These are phyloP conservation scores for Eucalyptus sp. DNA, from an alignment of 345 rosid species.

Conservation along the genomic window DNA sequence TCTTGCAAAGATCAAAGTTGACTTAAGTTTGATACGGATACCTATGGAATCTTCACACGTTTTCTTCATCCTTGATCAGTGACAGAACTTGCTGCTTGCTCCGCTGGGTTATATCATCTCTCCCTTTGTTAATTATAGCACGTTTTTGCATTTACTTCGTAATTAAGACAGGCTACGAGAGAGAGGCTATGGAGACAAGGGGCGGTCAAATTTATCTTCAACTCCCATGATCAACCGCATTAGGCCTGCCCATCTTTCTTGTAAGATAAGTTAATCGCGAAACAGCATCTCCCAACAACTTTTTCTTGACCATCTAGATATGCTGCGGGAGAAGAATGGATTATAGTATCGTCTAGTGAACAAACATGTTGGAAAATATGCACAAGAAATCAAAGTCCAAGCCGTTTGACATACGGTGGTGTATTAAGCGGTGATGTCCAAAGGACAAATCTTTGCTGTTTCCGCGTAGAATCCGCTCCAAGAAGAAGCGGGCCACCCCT, in stretches of 20 bases:
- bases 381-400: not conserved
- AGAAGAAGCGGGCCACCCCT: not conserved
- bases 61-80: not conserved
- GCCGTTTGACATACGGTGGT: not conserved
- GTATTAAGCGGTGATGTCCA: not conserved
- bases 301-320: not conserved
- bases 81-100: not conserved
- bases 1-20: conserved; percentile 5
- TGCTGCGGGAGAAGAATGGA: not conserved
- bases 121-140: not conserved
- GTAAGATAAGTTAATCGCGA: not conserved
- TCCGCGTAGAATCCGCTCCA: not conserved
- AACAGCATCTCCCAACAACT: not conserved
- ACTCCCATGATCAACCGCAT: not conserved
- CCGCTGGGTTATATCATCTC: not conserved
- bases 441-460: not conserved
- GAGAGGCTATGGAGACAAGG: not conserved
- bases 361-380: not conserved
- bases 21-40: not conserved
- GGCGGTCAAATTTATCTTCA: not conserved
- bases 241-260: not conserved
- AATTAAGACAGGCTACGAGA: not conserved
- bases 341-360: not conserved
- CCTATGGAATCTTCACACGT: conserved; percentile 7
- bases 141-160: not conserved